Conservation (phyloP, 2,329 filamentous ascomycete species). For the Phaeosphaeriaceae sp. region DNA sequence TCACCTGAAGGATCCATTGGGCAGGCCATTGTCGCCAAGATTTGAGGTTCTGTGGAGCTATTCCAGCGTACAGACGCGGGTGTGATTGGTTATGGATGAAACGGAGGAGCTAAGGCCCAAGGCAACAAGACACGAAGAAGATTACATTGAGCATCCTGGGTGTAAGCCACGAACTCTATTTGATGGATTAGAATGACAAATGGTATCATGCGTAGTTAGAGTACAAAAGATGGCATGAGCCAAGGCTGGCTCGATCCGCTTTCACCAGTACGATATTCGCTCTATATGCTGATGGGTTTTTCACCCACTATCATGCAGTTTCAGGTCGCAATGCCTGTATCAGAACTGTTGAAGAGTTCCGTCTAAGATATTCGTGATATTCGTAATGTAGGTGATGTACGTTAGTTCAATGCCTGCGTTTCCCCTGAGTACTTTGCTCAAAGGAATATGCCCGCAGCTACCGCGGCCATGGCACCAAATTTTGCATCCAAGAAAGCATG, state of each 20-base stretch:
- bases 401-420: neutral
- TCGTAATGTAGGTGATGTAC: neutral
- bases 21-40: slow-evolving; percentile 4
- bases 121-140: no score
- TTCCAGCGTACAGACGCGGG: neutral
- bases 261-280: no score
- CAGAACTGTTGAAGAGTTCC: neutral
- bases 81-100: neutral
- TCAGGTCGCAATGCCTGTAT: no score
- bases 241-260: no score
- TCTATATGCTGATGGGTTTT: no score
- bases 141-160: no score
- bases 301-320: no score
- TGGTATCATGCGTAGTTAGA: no score
- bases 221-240: no score
- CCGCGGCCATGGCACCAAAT: slow-evolving; percentile 38
- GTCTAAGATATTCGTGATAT: neutral
- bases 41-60: neutral
- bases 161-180: no score
- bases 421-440: slow-evolving; percentile 7
- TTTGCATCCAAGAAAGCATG: slow-evolving; percentile 24
- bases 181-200: no score
- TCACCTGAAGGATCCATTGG: neutral
- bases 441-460: slow-evolving; percentile 35
- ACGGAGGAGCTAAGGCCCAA: no score